Conservation (phyloP, 176 grass and related monocot genomes). For the Poa pratensis region DNA sequence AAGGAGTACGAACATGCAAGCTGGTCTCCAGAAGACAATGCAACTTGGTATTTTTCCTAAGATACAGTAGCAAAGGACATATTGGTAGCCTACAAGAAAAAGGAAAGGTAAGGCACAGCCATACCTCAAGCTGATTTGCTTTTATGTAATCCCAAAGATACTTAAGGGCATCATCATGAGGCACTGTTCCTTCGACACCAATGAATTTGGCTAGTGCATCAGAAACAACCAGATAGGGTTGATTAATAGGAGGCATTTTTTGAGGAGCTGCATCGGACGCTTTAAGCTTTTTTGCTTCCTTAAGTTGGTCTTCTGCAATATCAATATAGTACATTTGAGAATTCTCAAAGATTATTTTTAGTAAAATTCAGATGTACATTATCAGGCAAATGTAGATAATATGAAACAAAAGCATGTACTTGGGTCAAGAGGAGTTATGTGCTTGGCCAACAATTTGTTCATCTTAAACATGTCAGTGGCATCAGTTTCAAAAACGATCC, state of each 20-base stretch:
- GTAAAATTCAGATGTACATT: slow-evolving; percentile 29
- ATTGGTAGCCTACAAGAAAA: slow-evolving; percentile 3
- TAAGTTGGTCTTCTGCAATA: slow-evolving; percentile 57
- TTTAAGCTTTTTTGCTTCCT: slow-evolving; percentile 62
- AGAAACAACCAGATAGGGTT: slow-evolving; percentile 60
- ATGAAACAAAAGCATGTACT: slow-evolving; percentile 46
- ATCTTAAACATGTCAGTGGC: slow-evolving; percentile 99
- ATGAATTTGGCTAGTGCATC: slow-evolving; percentile 84
- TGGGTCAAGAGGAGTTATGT: slow-evolving; percentile 86
- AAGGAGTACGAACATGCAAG: neutral
- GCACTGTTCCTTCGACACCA: slow-evolving; percentile 63
- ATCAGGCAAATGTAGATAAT: slow-evolving; percentile 32
- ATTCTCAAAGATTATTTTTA: neutral
- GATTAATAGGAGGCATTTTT: slow-evolving; percentile 43
- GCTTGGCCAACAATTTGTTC: slow-evolving; percentile 99
- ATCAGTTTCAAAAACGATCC: slow-evolving; percentile 89
- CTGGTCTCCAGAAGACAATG: neutral
- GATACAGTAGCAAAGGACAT: neutral
- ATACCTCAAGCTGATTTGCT: slow-evolving; percentile 89
- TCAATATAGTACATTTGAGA: slow-evolving; percentile 39
- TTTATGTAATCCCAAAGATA: slow-evolving; percentile 90
- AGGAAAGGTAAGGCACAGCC: neutral
- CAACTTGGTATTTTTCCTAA: neutral
- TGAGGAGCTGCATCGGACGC: slow-evolving; percentile 37
- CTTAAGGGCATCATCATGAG: slow-evolving; percentile 65